Percentiles rank a stretch among this genome's conserved stretches.
Conservation (phyloP, 164 flowering plant species). For the Tetracentron sinense region DNA sequence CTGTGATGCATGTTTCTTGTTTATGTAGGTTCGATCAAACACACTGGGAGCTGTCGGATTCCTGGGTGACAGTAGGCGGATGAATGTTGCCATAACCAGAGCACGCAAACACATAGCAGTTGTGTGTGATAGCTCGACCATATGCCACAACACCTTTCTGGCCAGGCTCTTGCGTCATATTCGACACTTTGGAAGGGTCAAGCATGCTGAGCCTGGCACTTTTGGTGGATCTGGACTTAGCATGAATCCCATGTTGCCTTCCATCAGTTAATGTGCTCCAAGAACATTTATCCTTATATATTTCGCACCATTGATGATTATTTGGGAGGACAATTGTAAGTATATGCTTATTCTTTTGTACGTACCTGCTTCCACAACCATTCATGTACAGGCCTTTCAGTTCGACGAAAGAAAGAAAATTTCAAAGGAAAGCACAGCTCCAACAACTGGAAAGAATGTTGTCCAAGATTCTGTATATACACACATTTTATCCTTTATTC, state of each 20-base stretch:
- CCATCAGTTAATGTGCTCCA: conserved; percentile 23
- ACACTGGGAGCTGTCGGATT: conserved; percentile 91
- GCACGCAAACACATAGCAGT: conserved; percentile 88
- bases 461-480: not conserved
- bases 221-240: conserved; percentile 72
- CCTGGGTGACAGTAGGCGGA: conserved; percentile 83
- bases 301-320: not conserved
- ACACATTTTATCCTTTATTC: not conserved
- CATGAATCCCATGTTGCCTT: conserved; percentile 74
- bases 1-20: not conserved
- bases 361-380: conserved; percentile 2
- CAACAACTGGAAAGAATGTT: not conserved
- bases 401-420: not conserved
- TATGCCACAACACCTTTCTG: conserved; percentile 85
- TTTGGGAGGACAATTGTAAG: conserved; percentile 9
- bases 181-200: conserved; percentile 75
- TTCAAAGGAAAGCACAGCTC: not conserved
- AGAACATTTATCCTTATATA: not conserved
- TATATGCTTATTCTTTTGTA: conserved; percentile 7
- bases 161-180: conserved; percentile 92
- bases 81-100: conserved; percentile 94
- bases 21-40: conserved; percentile 78
- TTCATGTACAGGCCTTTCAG: conserved; percentile 7
- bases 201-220: conserved; percentile 73
- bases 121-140: conserved; percentile 87